phyloP scores from a whole-genome alignment of 2,329 filamentous ascomycete genomes.

The Passalora sequoiae region DNA sequence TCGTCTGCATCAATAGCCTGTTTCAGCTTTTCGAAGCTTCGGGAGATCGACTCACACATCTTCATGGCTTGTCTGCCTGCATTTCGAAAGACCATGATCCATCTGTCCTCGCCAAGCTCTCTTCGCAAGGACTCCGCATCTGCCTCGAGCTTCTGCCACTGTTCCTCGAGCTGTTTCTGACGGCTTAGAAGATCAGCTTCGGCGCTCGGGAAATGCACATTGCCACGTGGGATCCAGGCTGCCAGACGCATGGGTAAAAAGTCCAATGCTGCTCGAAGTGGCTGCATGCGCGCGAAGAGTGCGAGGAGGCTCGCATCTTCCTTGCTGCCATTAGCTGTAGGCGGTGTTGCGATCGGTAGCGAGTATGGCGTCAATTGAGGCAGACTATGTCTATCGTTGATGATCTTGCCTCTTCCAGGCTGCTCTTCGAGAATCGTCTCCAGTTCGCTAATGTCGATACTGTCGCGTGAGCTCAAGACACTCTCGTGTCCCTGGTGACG shows the following conservation, averaged over 20 bases:
- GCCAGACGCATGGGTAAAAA: conserved; percentile 93
- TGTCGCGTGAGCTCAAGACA: conserved; percentile 47
- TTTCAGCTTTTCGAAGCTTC: conserved; percentile 75
- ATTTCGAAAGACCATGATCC: conserved; percentile 92
- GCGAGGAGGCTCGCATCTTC: conserved; percentile 86
- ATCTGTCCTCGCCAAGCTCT: conserved; percentile 90
- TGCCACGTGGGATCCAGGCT: conserved; percentile 74
- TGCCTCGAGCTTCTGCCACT: conserved; percentile 79
- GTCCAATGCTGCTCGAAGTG: conserved; percentile 83
- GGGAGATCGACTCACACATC: conserved; percentile 92
- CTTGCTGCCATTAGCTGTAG: conserved; percentile 48
- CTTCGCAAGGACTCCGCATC: conserved; percentile 85
- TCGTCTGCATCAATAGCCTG: conserved; percentile 72
- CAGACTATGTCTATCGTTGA: conserved; percentile 61
- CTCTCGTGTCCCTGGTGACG: conserved; percentile 75
- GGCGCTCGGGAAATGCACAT: conserved; percentile 76
- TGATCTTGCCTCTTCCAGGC: conserved; percentile 47
- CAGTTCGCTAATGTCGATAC: conserved; percentile 76
- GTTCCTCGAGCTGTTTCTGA: conserved; percentile 68
- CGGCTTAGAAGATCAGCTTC: conserved; percentile 82
- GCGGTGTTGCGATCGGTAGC: conserved; percentile 55
- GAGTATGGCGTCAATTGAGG: conserved; percentile 52
- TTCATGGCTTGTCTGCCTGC: conserved; percentile 88
- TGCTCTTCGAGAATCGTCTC: conserved; percentile 91
- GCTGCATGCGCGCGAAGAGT: conserved; percentile 92